A percentile compares a stretch with the other conserved stretches of the same genome.
Conservation (phyloP, 2,329 filamentous ascomycete genomes). For the Pezicula rhizophila region DNA sequence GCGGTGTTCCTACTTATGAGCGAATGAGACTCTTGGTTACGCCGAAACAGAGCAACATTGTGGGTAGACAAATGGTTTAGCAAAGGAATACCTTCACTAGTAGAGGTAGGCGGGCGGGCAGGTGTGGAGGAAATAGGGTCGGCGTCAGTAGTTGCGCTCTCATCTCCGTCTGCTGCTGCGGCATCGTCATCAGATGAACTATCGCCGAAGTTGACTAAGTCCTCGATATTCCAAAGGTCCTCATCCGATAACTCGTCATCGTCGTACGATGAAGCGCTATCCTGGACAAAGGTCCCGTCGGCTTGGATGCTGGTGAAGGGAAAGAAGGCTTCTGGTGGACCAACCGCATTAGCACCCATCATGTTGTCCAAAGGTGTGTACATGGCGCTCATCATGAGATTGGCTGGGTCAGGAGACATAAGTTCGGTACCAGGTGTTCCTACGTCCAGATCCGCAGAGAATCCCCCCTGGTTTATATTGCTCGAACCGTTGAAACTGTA, state of each 20-base stretch:
- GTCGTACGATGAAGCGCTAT: constrained; percentile 42
- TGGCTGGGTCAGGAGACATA: constrained; percentile 54
- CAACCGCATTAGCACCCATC: constrained; percentile 53
- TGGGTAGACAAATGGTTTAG: constrained; percentile 64
- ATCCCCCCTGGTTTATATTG: constrained; percentile 18
- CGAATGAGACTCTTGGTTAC: constrained; percentile 51
- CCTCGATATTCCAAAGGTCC: constrained; percentile 59
- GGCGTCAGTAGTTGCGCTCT: constrained; percentile 33
- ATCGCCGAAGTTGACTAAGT: constrained; percentile 65
- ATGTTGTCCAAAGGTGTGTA: constrained; percentile 28
- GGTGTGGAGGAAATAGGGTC: constrained; percentile 48
- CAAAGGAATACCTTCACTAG: constrained; percentile 46
- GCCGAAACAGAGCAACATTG: constrained; percentile 71
- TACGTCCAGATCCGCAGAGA: constrained; percentile 14
- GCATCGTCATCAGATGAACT: constrained; percentile 54
- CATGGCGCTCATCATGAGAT: constrained; percentile 67
- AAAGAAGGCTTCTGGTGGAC: constrained; percentile 71
- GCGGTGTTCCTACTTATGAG: constrained; percentile 48
- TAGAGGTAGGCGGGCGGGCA: constrained; percentile 40
- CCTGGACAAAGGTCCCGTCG: constrained; percentile 49
- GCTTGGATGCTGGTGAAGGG: constrained; percentile 51
- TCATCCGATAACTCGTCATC: constrained; percentile 56
- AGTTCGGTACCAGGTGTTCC: not conserved
- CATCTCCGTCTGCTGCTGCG: constrained; percentile 41
- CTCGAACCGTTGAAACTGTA: constrained; percentile 29